A percentile compares a stretch with the other conserved stretches of the same genome.
Conservation (phyloP, 768 basidiomycete genomes). For the Xerocomus spinulosus region DNA sequence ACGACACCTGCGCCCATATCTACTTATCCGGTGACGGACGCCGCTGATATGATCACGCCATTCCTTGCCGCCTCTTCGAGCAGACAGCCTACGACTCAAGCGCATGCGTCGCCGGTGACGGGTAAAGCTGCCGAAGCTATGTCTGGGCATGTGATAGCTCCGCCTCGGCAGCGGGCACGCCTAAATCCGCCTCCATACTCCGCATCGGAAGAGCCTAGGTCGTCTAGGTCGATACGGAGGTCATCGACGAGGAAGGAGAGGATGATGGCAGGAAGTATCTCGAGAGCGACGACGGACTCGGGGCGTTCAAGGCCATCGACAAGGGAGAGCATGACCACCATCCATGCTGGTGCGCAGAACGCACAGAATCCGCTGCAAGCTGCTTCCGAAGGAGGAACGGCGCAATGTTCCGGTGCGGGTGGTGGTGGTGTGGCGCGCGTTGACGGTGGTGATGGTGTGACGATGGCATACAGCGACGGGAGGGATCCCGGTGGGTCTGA, state of each 20-base stretch:
- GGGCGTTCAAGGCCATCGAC: conserved; percentile 7
- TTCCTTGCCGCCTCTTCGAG: conserved; percentile 13
- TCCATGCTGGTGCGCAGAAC: neutral
- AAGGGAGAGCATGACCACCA: neutral
- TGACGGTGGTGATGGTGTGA: neutral
- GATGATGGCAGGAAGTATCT: neutral
- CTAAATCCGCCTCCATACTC: conserved; percentile 30
- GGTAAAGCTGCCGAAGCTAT: conserved; percentile 5
- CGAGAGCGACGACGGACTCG: conserved; percentile 10
- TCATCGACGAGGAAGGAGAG: conserved; percentile 1
- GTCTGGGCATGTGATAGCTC: neutral
- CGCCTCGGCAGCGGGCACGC: conserved; percentile 10
- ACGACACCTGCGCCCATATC: neutral
- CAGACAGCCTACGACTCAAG: conserved; percentile 2
- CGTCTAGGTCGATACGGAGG: neutral
- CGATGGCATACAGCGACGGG: too few relatives aligned
- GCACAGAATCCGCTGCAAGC: neutral
- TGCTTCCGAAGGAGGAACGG: neutral
- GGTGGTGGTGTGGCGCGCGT: neutral
- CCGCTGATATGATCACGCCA: conserved; percentile 21
- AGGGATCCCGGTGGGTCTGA: too few relatives aligned
- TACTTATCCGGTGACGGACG: conserved; percentile 11
- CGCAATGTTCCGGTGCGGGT: neutral
- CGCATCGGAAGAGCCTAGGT: neutral
- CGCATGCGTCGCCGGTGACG: neutral